Percentiles rank a stretch among this genome's conserved stretches.
Conservation (phyloP, 192 early-diverging fungal species). For the Linnemannia zychae region DNA sequence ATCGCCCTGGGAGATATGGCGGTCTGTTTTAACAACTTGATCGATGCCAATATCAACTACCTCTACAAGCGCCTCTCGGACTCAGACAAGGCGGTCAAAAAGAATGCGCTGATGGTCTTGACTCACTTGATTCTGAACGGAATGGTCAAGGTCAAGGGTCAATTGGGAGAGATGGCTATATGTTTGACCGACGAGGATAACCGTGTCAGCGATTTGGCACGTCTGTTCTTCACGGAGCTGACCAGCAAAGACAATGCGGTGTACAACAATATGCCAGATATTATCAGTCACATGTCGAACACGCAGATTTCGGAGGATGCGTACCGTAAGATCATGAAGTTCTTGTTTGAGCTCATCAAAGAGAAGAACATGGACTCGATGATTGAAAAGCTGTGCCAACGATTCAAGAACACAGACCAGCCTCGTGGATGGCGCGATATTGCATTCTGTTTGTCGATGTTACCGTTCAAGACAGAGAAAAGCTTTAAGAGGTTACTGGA, state of each 20-base stretch:
- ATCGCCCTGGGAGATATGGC: conserved; percentile 99
- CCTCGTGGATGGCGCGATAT: conserved; percentile 93
- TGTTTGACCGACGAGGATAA: conserved; percentile 91
- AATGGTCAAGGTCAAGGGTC: conserved; percentile 99
- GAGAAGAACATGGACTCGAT: conserved; percentile 96
- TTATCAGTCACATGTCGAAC: conserved; percentile 92
- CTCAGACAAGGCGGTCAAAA: conserved; percentile 84
- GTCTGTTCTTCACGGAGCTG: conserved; percentile 97
- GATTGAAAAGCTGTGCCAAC: conserved; percentile 95
- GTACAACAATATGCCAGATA: conserved; percentile 99
- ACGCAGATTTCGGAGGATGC: conserved; percentile 83
- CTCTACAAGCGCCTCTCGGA: conserved; percentile 95
- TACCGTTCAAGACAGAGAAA: conserved; percentile 91
- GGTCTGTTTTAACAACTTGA: conserved; percentile 96
- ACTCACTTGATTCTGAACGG: conserved; percentile 98
- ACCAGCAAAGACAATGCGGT: conserved; percentile 97
- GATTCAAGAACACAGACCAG: conserved; percentile 88
- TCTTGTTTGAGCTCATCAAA: conserved; percentile 96
- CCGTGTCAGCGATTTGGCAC: conserved; percentile 92
- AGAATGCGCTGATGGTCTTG: conserved; percentile 98
- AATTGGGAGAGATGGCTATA: conserved; percentile 98
- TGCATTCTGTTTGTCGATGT: conserved; percentile 89
- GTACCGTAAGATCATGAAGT: conserved; percentile 94
- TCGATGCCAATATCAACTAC: conserved; percentile 96
- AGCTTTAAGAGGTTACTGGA: conserved; percentile 90